Evolutionary conservation across 2,329 filamentous ascomycete species (phyloP), one percentile per base, ranked within the genome.

Genomic region (Falciphora oryzae): DNA sequence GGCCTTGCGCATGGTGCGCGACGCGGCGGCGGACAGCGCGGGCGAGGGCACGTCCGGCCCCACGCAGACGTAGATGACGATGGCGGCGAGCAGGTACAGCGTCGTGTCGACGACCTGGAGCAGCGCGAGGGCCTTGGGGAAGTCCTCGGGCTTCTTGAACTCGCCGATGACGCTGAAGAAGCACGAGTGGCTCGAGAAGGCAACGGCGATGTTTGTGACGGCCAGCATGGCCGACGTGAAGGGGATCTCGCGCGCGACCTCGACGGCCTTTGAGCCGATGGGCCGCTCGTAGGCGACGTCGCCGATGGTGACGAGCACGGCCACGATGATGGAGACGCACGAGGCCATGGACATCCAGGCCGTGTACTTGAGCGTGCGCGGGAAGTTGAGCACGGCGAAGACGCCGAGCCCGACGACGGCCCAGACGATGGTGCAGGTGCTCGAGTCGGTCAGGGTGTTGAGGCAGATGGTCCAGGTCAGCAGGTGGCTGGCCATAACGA

Each of bases 401-500:
- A 90, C 66, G 5, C 82, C 70, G 66, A 87, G 70, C 0, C 86
- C 87, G 1, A 87, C 77, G n/a, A 87, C 77, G 4, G 81, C 84
- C 76, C 86, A 90, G 1, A 86, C 78, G 65, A 90, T 85, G 4
- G 86, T 87, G 74, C 88, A 91, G 0, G 83, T 81, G 0, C 80
- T 81, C 69, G 86, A 28, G 53, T 80, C 73, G 1, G 86, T 87
- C 61, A 90, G 76, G 1, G 81, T 85, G 71, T 90, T 90, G 74
- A 90, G 78, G 71, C 86, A 87, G 67, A 90, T 86, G 38, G 81
- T 83, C 75, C 88, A 90, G 0, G 86, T 88, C 63, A 90, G 76
- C n/a, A 91, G 75, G 71, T 91, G 89, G 65, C 85, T 87, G 5
- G 82, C 86, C 83, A 89, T 88, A 72, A 89, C 82, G 72, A 90